Base-by-base conservation (phyloP, 129 eudicot species). In the Deinandra increscens region DNA sequence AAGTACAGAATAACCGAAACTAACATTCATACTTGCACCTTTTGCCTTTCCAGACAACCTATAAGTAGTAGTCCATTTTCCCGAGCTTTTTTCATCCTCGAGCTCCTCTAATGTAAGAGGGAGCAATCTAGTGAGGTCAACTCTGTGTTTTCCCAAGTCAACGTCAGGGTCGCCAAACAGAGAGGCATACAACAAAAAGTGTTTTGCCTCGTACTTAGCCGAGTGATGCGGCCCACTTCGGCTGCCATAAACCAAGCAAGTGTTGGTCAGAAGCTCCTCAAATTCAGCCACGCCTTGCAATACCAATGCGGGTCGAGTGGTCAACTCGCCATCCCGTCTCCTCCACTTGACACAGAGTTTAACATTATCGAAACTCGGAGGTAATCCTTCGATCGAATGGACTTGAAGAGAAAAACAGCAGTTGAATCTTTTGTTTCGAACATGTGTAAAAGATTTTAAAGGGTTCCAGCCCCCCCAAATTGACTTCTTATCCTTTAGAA, bases 401-500 rank as follows among this genome's bases (percentile, higher is more conserved):
- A 93, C 97, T 69, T 83, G 84, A 69, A 93, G 83, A 22, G 99
- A 79, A 73, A 93, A 93, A 72, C 92, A 78, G 36, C 92, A 93
- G 60, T 89, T 85, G 61, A 93, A 89, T 71, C 82, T 74, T 31
- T 84, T 86, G 80, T 81, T 79, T n/a, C 84, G 77, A 9, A 80
- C 90, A 55, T 82, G 79, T 1, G 95, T 83, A 48, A 89, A 73
- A 8, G 97, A 84, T 73, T 89, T 89, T 6, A 93, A 77, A n/a
- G 83, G 65, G 70, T 87, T 89, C 99, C 98, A 93, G 75, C 91
- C 82, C n/a, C n/a, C n/a, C 97, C 96, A 93, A 62, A 87, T 73
- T 5, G 97, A 85, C 74, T 83, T 87, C 75, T 93, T 93, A 34
- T 87, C 97, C 71, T 83, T 87, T 0, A 71, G 65, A 36, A 69